Base-by-base conservation (phyloP, 1,139 yeast species). In the Martiniozyma asiatica region DNA sequence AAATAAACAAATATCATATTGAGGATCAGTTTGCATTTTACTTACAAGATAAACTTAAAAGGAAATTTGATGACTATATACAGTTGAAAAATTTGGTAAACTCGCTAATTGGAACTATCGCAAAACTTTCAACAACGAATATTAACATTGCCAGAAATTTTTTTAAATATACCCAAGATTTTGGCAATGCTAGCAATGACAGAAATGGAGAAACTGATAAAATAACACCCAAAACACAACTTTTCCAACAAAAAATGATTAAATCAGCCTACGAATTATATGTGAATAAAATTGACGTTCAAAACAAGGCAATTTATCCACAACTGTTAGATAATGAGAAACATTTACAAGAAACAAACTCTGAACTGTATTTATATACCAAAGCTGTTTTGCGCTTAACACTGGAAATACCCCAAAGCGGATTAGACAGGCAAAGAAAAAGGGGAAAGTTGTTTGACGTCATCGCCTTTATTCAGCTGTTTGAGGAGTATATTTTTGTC, bases 171-270 rank as follows among this genome's bases (percentile, higher is more conserved):
- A 29, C 32, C 28, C n/a, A 25, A 14, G 3, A 25, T 18, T 8
- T 20, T n/a, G n/a, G n/a, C n/a, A n/a, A n/a, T n/a, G n/a, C n/a
- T n/a, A n/a, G n/a, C n/a, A n/a, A n/a, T 27, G 9, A 33, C 33
- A 10, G 14, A 22, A 13, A 14, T 5, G 14, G 2, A 3, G 19
- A 27, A 12, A 20, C 23, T 8, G 11, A 6, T 8, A 14, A 20
- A 8, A 25, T 39, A n/a, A 44, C 50, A 1, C 51, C 51, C 10
- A 38, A 22, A 9, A 35, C 47, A 3, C 29, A 32, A 4, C 31
- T 34, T 15, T 45, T 44, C 32, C 29, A 32, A 6, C 43, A 44
- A 20, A 38, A 41, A 4, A 45, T 42, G 28, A 40, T 45, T 20
- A 30, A 31, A 5, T 40, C 46, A 6, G 34, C 36, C 9, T 44